Evolutionary conservation across 495 filamentous ascomycete species (phyloP), one percentile per base, ranked within the genome.

Genomic region (Penicillium herquei): DNA sequence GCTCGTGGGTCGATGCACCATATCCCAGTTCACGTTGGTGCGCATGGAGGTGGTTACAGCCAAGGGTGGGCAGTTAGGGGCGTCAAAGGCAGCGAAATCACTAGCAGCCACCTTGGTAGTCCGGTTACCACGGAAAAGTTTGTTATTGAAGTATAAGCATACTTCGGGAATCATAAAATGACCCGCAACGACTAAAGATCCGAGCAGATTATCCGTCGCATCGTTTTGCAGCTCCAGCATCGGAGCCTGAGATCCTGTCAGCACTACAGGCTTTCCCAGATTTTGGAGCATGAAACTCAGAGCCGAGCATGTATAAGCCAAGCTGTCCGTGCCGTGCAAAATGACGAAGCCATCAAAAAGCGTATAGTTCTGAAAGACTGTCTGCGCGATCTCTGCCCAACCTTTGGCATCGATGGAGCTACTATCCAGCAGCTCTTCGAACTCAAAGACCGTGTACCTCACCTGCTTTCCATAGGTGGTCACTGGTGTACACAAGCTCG

Each of bases 91-190:
- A 14, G 85, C 82, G 67, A 96, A 96, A 39, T 89, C 85, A 47
- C 86, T 88, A 0, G 94, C 88, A 18, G 92, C 92, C 34, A 93
- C 82, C 71, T 98, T 98, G 53, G 90, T 96, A 3, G 87, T 81
- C 42, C 94, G 81, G 67, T 97, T 97, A 12, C 92, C 94, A 12
- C 94, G 85, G 70, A 89, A 96, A n/a, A 98, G 81, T 46, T 81
- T 89, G 73, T 95, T 87, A 70, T 94, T 89, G 79, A 98, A 98
- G 77, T 95, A 97, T 43, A 98, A 78, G 67, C 91, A 93, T 32
- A 98, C 92, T 68, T 98, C 94, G 0, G 94, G 92, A 58, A 98
- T 92, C 76, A 91, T 89, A 71, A 97, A 98, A 52, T 95, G 94
- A 44, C 92, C 93, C 7, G 94, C 94, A 55, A 98, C 89, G 65